A percentile compares a stretch with the other conserved stretches of the same genome.
Evolutionary conservation across 2,329 filamentous ascomycete genomes (phyloP).

Genomic region (Microsporum canis): DNA sequence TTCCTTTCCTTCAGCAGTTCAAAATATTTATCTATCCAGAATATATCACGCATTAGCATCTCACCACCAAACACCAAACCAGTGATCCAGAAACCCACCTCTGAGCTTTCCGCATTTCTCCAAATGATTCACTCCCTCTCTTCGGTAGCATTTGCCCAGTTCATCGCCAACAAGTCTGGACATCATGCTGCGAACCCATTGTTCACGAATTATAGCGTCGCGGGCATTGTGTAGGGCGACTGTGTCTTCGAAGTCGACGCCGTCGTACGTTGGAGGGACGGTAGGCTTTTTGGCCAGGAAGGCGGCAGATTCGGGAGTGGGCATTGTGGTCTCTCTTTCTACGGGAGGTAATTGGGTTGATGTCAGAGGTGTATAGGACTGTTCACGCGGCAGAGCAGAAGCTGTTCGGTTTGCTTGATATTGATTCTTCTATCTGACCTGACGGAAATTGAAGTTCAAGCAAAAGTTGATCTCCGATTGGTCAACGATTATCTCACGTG

Average conservation of each 20-base stretch:
- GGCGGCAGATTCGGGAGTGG: conserved; percentile 51
- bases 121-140: conserved; percentile 55
- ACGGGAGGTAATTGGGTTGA: neutral
- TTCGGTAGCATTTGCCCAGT: conserved; percentile 55
- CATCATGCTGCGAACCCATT: conserved; percentile 62
- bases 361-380: neutral
- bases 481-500: neutral
- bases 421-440: neutral
- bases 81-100: conserved; percentile 35
- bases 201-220: conserved; percentile 54
- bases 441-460: neutral
- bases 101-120: conserved; percentile 56
- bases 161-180: conserved; percentile 53
- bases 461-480: neutral
- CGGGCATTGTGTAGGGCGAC: conserved; percentile 52
- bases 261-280: conserved; percentile 54
- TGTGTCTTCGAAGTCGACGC: conserved; percentile 57
- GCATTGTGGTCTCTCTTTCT: conserved; percentile 36
- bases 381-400: neutral
- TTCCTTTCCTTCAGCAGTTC: conserved; percentile 52
- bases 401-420: neutral
- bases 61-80: neutral
- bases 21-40: conserved; percentile 50
- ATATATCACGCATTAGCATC: neutral
- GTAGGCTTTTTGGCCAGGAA: conserved; percentile 56